Evolutionary conservation across 2,329 filamentous ascomycete species (phyloP), one percentile per base, ranked within the genome.

Genomic region (Colletotrichum camelliae): DNA sequence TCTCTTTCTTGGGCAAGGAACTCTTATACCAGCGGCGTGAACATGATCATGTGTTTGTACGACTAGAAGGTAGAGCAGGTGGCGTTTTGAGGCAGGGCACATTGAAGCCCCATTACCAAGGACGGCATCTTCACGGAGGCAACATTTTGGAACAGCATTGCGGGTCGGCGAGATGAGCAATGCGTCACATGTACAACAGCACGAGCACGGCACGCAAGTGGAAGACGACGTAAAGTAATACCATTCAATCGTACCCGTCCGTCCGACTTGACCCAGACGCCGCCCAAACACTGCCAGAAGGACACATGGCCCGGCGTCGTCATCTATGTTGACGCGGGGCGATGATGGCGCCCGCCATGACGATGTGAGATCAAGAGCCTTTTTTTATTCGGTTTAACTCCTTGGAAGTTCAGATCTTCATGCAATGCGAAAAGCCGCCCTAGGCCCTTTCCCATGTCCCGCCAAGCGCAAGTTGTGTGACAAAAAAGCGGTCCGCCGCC

Each of bases 381-480:
- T 77, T 69, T 77, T 76, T 73, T 75, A 77, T 78, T 78, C 75
- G 72, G 76, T 77, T 65, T 61, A 76, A 74, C 72, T 77, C 70
- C 58, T 61, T 69, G 66, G 75, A 77, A 72, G 67, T 77, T 21
- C 75, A 73, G 70, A 66, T 77, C 70, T 72, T 78, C 67, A 77
- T 78, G 77, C 75, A 77, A 76, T 73, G 75, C 72, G 76, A 76
- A 74, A 78, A 74, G 72, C 72, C 75, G 61, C 57, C 64, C 72
- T 60, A 18, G 69, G 66, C 64, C 68, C 70, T 68, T 70, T 73
- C 64, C 68, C 75, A 65, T 77, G 75, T 77, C 71, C 74, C 67
- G 65, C 74, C 66, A 74, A 77, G 71, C 70, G 74, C 67, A 70
- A 74, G 61, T 72, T 67, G 72, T 67, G 52, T 75, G 65, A 74